Evolutionary conservation across 2,329 filamentous ascomycete species (phyloP).

Genomic region (Paecilomyces dactylethromorphus): DNA sequence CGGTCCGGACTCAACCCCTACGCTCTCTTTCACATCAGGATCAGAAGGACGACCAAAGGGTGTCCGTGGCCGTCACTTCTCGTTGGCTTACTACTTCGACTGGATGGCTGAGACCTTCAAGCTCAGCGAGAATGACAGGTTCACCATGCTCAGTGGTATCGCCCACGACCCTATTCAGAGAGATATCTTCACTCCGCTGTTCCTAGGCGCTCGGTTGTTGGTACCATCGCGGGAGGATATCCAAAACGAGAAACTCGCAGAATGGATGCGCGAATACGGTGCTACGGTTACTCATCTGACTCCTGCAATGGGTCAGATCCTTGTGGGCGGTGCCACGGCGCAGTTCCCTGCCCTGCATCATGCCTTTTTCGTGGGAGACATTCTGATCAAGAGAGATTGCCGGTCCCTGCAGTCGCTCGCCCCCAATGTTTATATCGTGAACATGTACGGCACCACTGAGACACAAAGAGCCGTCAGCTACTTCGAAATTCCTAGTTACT

Average conservation of each 20-base stretch:
- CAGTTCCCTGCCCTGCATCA: constrained; percentile 69
- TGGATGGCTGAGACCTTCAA: constrained; percentile 89
- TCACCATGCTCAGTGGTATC: constrained; percentile 80
- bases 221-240: constrained; percentile 79
- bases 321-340: constrained; percentile 75
- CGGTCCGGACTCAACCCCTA: constrained; percentile 78
- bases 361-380: constrained; percentile 87
- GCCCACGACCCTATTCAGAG: constrained; percentile 55
- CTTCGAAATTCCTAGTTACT: constrained; percentile 65
- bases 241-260: constrained; percentile 72
- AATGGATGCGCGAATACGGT: constrained; percentile 75
- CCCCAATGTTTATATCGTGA: constrained; percentile 67
- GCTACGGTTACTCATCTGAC: constrained; percentile 84
- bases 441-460: constrained; percentile 87
- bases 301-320: constrained; percentile 91
- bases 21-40: constrained; percentile 67
- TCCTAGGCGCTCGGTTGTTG: constrained; percentile 72
- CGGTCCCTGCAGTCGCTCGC: constrained; percentile 68
- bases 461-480: constrained; percentile 76
- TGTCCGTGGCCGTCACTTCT: constrained; percentile 81
- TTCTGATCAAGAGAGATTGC: constrained; percentile 81
- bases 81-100: constrained; percentile 75
- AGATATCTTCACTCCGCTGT: constrained; percentile 87
- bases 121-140: constrained; percentile 64
- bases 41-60: constrained; percentile 76